Evolutionary conservation across 2,329 filamentous ascomycete genomes (phyloP).

Genomic region (Fusarium chuoi): DNA sequence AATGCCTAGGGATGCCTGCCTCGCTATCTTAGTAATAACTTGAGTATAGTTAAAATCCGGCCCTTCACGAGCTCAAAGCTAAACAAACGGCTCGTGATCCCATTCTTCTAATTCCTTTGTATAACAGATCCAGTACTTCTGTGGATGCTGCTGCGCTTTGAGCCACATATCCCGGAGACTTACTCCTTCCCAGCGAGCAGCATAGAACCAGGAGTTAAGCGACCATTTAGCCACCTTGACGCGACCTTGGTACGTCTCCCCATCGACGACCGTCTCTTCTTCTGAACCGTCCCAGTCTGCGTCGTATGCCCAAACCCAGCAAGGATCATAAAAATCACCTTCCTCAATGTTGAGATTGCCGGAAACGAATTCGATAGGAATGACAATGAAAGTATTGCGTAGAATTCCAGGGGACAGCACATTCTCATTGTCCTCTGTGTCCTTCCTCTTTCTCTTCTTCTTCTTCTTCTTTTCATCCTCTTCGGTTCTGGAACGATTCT

Average conservation of each 20-base stretch:
- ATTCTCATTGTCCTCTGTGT: neutral
- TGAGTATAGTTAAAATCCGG: neutral
- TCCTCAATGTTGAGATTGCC: neutral
- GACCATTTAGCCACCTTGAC: slow-evolving; percentile 17
- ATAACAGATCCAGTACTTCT: slow-evolving; percentile 29
- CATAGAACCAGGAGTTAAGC: slow-evolving; percentile 34
- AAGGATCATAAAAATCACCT: neutral
- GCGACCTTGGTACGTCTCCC: slow-evolving; percentile 26
- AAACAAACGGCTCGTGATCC: slow-evolving; percentile 29
- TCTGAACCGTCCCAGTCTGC: slow-evolving; percentile 29
- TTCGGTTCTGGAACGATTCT: neutral
- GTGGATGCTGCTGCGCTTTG: slow-evolving; percentile 25
- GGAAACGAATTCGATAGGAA: slow-evolving; percentile 4
- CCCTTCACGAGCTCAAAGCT: neutral
- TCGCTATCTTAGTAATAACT: neutral
- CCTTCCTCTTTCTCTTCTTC: neutral
- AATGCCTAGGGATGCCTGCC: accelerated
- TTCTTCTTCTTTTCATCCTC: neutral
- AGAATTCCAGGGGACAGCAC: slow-evolving; percentile 9
- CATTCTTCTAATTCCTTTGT: slow-evolving; percentile 20
- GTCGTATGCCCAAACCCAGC: slow-evolving; percentile 38
- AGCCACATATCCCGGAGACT: slow-evolving; percentile 34
- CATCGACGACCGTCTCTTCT: neutral
- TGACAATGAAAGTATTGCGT: slow-evolving; percentile 25
- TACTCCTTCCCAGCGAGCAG: slow-evolving; percentile 28